Base-by-base conservation (phyloP, 2,329 filamentous ascomycete species). In the Paraphoma sp. region DNA sequence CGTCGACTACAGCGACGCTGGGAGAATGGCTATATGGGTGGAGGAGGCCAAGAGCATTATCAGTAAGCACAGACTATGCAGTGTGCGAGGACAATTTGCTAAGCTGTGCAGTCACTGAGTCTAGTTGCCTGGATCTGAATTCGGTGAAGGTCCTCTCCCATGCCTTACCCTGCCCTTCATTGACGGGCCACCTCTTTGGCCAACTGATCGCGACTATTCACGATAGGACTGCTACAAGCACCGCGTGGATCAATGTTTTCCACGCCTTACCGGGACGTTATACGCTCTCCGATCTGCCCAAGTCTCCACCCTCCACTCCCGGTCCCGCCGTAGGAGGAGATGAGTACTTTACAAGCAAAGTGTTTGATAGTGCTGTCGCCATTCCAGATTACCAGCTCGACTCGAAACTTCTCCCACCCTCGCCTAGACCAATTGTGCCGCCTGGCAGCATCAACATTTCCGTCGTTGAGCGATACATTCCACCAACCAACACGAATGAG, bases 401-500 rank as follows among this genome's bases (percentile, higher is more conserved):
- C 58, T 79, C 80, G 6, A 79, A 78, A 45, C 78, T 81, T 16
- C 71, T 82, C 4, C 79, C 82, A 8, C 79, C 82, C 43, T 83
- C 81, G 11, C 85, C 85, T 10, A 78, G 81, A 53, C 85, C 85
- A 2, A 81, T 87, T 43, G 86, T 87, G 1, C 83, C 85, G 6
- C 86, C 86, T 0, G 81, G 81, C 16, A 86, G 83, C 48, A 84
- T 88, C 58, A 81, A 88, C 52, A 77, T 88, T 41, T 84, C 86
- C 1, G 79, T 88, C 11, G 80, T 89, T 4, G 87, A 89, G 73
- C 83, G 87, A 38, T 89, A 87, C 70, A 85, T 89, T n/a, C 87
- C 87, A 16, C 86, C 87, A 2, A 82, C 85, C 0, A 86, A 82
- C 18, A 68, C 76, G 0, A 81, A 84, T 62, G 87, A 89, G 67